Percentiles rank a stretch among this genome's conserved stretches.
Conservation (phyloP, 305 asterid genomes). For the Fraxinus albicans region DNA sequence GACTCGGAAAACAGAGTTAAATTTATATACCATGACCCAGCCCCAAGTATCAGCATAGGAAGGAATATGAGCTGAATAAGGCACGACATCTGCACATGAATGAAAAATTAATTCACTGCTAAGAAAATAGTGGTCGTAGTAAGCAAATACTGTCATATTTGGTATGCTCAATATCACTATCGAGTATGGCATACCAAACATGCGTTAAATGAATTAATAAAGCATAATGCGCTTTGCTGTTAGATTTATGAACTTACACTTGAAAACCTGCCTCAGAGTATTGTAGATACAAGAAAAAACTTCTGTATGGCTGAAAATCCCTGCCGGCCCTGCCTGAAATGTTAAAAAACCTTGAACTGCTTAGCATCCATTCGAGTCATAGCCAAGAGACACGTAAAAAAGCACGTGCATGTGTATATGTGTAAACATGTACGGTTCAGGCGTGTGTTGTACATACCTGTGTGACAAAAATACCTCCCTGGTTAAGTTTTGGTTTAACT, state of each 20-base stretch:
- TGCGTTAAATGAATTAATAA: neutral
- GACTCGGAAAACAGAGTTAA: neutral
- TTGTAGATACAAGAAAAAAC: conserved; percentile 91
- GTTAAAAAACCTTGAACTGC: neutral
- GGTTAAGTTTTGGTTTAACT: conserved; percentile 69
- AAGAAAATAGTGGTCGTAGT: neutral
- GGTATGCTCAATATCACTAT: neutral
- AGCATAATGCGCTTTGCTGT: neutral
- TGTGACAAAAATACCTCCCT: conserved; percentile 80
- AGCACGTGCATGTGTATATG: neutral
- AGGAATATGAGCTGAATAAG: conserved; percentile 92
- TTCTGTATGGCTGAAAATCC: conserved; percentile 88
- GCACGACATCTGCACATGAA: conserved; percentile 79
- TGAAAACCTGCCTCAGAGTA: conserved; percentile 85
- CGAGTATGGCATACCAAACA: neutral
- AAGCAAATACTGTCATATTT: neutral
- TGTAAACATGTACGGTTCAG: neutral
- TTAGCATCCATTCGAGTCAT: neutral
- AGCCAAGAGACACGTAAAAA: neutral
- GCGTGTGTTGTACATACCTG: conserved; percentile 46
- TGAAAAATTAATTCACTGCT: neutral
- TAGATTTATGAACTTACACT: conserved; percentile 48
- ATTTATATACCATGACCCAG: conserved; percentile 79
- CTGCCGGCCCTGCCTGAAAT: conserved; percentile 91
- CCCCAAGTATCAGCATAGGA: conserved; percentile 99